phyloP scores from a whole-genome alignment of 148 eudicot genomes.

The Amaranthus cruentus region DNA sequence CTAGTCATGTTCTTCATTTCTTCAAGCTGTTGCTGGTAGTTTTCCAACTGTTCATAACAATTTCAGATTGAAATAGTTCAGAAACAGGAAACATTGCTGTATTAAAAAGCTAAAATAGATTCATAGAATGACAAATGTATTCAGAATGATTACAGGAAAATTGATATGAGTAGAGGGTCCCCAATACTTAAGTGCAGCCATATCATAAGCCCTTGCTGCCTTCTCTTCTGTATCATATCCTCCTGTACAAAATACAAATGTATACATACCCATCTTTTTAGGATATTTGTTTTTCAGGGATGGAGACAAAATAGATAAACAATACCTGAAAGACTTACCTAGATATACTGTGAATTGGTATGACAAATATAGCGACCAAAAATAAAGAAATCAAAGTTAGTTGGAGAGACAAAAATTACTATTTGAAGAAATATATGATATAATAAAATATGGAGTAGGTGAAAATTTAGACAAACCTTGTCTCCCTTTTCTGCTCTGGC shows the following conservation, averaged over 20 bases:
- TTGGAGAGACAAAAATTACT: not conserved
- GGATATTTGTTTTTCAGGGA: not conserved
- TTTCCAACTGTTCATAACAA: conserved; percentile 58
- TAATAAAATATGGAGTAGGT: not conserved
- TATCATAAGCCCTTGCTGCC: conserved; percentile 90
- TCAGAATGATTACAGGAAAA: conserved; percentile 49
- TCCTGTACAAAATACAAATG: conserved; percentile 32
- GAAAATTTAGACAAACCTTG: conserved; percentile 53
- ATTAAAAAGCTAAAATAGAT: not conserved
- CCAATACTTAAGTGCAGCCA: conserved; percentile 95
- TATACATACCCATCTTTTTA: not conserved
- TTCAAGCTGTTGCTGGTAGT: conserved; percentile 75
- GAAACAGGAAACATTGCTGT: not conserved
- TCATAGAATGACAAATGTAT: not conserved
- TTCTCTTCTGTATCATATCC: conserved; percentile 95
- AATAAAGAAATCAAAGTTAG: conserved; percentile 16
- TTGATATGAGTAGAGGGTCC: conserved; percentile 88
- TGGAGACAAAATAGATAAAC: not conserved
- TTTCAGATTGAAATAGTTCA: not conserved
- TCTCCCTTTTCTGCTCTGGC: conserved; percentile 93
- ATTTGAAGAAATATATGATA: not conserved
- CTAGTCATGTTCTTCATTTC: conserved; percentile 93
- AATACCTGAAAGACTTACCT: conserved; percentile 45
- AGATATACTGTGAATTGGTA: conserved; percentile 59
- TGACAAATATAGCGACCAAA: not conserved